Percentiles rank a stretch among this genome's conserved stretches.
These are phyloP conservation scores for Clathrospora elynae DNA, from an alignment of 2,329 filamentous ascomycete genomes.

Conservation along the genomic window DNA sequence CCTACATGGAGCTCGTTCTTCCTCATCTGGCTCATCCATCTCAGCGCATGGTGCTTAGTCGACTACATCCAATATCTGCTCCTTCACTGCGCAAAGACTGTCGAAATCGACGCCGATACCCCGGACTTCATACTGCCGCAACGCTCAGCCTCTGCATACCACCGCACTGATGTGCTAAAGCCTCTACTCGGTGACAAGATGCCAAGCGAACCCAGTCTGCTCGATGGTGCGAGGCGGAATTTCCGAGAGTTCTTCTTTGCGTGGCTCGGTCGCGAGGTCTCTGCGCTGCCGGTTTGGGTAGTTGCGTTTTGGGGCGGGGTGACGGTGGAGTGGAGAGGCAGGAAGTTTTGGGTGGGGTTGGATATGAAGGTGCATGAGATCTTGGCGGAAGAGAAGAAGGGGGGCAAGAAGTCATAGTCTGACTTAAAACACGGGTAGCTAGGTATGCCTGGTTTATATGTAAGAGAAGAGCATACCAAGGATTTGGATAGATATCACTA, in stretches of 20 bases:
- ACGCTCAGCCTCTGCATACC: conserved; percentile 42
- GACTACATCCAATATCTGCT: conserved; percentile 76
- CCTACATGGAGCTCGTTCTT: conserved; percentile 71
- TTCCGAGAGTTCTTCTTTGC: conserved; percentile 76
- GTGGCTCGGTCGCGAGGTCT: conserved; percentile 81
- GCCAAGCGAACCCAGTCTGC: conserved; percentile 17
- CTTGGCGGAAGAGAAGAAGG: conserved; percentile 22
- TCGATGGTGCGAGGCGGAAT: conserved; percentile 54
- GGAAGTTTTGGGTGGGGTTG: conserved; percentile 77
- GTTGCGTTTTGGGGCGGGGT: conserved; percentile 89
- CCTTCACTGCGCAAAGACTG: conserved; percentile 73
- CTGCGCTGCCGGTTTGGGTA: conserved; percentile 87
- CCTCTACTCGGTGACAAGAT: conserved; percentile 29
- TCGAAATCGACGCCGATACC: conserved; percentile 73
- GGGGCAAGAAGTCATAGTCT: conserved; percentile 2
- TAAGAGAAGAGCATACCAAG: too few species aligned
- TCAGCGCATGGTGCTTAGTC: conserved; percentile 71
- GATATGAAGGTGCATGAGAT: conserved; percentile 80
- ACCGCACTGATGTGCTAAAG: conserved; percentile 26
- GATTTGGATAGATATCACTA: too few species aligned
- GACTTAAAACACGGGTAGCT: too few species aligned
- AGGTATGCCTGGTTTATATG: too few species aligned
- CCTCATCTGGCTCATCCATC: conserved; percentile 67
- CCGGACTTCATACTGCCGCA: conserved; percentile 70
- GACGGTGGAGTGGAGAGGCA: conserved; percentile 85